phyloP scores from a whole-genome alignment of 2,329 filamentous ascomycete species.

The Scedosporium aurantiacum region DNA sequence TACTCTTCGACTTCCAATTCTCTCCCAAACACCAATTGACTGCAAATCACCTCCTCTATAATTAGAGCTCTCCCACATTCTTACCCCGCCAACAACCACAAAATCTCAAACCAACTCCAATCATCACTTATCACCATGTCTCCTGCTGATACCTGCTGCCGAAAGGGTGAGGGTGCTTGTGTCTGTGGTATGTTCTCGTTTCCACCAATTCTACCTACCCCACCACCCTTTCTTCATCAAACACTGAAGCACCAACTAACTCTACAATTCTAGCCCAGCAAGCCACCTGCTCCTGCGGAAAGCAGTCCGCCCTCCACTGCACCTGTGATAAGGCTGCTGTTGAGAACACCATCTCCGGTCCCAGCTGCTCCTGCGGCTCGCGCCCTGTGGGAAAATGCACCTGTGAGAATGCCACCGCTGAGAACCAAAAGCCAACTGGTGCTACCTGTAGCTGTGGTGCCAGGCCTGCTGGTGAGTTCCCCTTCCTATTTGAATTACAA shows the following conservation, averaged over 20 bases:
- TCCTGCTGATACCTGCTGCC: conserved; percentile 5
- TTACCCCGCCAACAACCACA: not conserved
- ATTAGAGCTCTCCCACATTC: not conserved
- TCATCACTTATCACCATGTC: not conserved
- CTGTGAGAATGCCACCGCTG: conserved; percentile 58
- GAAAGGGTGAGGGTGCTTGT: conserved; percentile 7
- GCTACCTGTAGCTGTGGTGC: conserved; percentile 67
- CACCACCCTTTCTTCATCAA: conserved; percentile 2
- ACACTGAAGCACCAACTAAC: not conserved
- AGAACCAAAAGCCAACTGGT: conserved; percentile 54
- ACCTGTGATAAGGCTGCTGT: conserved; percentile 63
- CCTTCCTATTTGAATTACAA: not conserved
- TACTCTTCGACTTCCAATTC: not conserved
- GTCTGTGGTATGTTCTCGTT: conserved; percentile 5
- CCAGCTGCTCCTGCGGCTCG: conserved; percentile 74
- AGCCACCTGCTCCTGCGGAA: conserved; percentile 77
- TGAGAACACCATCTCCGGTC: conserved; percentile 65
- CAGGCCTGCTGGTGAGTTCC: conserved; percentile 53
- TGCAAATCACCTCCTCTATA: not conserved
- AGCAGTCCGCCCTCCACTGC: conserved; percentile 79
- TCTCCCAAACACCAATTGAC: not conserved
- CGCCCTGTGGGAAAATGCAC: conserved; percentile 73
- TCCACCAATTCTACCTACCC: not conserved
- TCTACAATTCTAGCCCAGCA: conserved; percentile 36
- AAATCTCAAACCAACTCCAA: not conserved